These are phyloP conservation scores for Mucor velutinosus DNA, from an alignment of 371 early-diverging fungal species.

Conservation along the genomic window DNA sequence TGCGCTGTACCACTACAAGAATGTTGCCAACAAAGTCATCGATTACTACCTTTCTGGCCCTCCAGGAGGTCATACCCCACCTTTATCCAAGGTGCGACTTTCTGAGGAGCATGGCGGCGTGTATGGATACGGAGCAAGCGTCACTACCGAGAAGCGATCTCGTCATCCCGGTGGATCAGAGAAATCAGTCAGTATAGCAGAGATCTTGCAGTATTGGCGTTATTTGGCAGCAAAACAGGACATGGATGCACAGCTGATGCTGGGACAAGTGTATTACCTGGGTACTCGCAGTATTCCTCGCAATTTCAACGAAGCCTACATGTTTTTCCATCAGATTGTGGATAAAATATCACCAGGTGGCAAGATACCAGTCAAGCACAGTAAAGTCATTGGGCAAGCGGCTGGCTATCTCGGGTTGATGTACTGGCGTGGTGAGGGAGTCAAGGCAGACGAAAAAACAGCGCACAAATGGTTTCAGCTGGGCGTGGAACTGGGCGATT, in stretches of 20 bases:
- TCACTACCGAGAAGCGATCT: constrained; percentile 33
- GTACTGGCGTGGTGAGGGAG: constrained; percentile 93
- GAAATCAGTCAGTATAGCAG: constrained; percentile 61
- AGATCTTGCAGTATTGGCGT: constrained; percentile 79
- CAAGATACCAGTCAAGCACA: constrained; percentile 32
- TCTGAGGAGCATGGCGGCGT: constrained; percentile 82
- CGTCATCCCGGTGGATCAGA: constrained; percentile 22
- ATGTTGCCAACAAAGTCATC: constrained; percentile 82
- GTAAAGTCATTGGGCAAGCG: constrained; percentile 60
- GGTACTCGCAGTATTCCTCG: constrained; percentile 71
- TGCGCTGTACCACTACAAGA: constrained; percentile 76
- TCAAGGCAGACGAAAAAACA: constrained; percentile 49
- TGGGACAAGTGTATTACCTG: constrained; percentile 81
- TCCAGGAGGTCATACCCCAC: constrained; percentile 79
- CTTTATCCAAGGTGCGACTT: constrained; percentile 70
- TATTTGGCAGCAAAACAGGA: constrained; percentile 72
- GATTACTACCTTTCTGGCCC: constrained; percentile 75
- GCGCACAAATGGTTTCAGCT: constrained; percentile 80
- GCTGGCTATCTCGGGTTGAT: constrained; percentile 84
- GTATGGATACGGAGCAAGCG: constrained; percentile 76
- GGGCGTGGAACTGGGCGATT: constrained; percentile 67
- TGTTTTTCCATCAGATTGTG: constrained; percentile 56
- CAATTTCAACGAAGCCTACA: constrained; percentile 66
- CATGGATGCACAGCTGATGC: constrained; percentile 53
- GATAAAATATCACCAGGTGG: constrained; percentile 32